Base-by-base conservation (phyloP, 495 filamentous ascomycete species). In the Aspergillus taichungensis region DNA sequence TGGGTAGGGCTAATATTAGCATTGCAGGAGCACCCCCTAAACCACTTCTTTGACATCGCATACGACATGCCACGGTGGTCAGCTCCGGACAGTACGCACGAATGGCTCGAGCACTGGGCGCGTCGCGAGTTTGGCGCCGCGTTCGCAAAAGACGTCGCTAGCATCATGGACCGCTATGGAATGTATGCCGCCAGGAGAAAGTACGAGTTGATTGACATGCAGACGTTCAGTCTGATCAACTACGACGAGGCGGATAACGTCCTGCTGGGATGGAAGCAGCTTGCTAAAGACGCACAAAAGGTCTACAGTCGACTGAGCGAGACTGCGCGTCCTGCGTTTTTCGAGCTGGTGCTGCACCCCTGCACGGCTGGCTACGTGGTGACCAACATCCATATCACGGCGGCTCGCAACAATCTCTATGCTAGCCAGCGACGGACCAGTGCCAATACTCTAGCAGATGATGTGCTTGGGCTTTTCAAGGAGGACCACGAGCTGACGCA, bases 221-320 rank as follows among this genome's bases (percentile, higher is more conserved):
- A 70, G 6, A 77, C 71, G 12, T 88, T 83, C 62, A 82, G 72
- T 24, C 54, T 81, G 7, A 66, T 85, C 49, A 79, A 88, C 63
- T 87, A 86, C 61, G 74, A 79, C 51, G 83, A 89, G 64, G 81
- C 79, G 8, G 82, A 85, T 28, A 68, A 66, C 0, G 64, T 85
- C 13, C 66, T 85, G 13, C 60, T 67, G n/a, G 70, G 80, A 59
- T 88, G 84, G 84, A 59, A 71, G 13, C 49, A 61, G n/a, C 66
- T 87, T 24, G 66, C 61, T 3, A 49, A 60, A 6, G 64, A 68
- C 24, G 77, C 82, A 3, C 68, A 84, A 49, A 61, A 57, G 5
- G 57, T 87, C 12, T 78, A 82, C 44, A 61, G 75, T 40, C 64
- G 62, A 13, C 59, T 87, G 11, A 63, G 68, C 3, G 57, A 58